Percentiles rank a stretch among this genome's conserved stretches.
Conservation (phyloP, 2,329 filamentous ascomycete species). For the Sporothrix humicola region DNA sequence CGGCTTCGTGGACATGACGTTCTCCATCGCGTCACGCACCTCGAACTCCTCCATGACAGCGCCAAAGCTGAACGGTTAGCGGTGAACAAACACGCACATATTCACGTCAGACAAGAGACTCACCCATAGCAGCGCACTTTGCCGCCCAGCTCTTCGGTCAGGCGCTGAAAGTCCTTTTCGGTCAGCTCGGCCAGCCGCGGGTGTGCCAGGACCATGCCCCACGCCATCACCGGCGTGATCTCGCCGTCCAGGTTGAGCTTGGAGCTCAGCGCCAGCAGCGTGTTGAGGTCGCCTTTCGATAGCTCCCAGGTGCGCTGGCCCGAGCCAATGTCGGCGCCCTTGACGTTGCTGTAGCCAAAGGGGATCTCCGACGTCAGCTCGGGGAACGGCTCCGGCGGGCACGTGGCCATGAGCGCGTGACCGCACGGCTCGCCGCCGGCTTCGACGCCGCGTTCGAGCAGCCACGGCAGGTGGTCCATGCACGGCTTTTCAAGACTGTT, state of each 20-base stretch:
- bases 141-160: conserved; percentile 74
- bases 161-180: conserved; percentile 69
- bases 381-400: conserved; percentile 71
- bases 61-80: conserved; percentile 57
- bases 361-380: conserved; percentile 58
- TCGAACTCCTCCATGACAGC: conserved; percentile 72
- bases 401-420: conserved; percentile 92
- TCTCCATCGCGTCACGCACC: conserved; percentile 77
- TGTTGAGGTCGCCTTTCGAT: conserved; percentile 75
- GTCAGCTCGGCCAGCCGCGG: conserved; percentile 70
- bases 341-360: conserved; percentile 56
- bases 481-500: conserved; percentile 83
- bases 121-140: conserved; percentile 95
- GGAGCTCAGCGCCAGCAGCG: conserved; percentile 82
- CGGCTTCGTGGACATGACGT: conserved; percentile 66
- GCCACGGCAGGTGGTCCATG: conserved; percentile 85
- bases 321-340: conserved; percentile 46
- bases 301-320: conserved; percentile 77
- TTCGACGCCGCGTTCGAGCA: conserved; percentile 66
- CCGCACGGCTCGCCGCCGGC: conserved; percentile 75
- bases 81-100: neutral
- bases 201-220: conserved; percentile 79
- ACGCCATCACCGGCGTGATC: conserved; percentile 95
- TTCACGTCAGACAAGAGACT: conserved; percentile 45
- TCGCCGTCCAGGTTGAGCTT: conserved; percentile 84